phyloP scores from a whole-genome alignment of 2,329 filamentous ascomycete species.

The Neonectria coccinea region DNA sequence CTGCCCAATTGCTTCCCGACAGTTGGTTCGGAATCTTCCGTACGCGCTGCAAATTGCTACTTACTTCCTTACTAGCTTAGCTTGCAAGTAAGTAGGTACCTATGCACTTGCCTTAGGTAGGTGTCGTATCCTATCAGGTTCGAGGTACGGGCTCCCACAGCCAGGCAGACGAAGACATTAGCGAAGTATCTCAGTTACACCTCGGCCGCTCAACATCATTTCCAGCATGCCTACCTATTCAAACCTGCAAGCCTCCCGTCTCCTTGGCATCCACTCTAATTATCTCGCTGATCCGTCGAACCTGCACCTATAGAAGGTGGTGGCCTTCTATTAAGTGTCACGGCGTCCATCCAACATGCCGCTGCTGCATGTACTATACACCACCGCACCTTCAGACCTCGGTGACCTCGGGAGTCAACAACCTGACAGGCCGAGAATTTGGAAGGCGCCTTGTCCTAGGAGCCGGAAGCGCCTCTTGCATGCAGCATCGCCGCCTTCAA shows the following conservation, averaged over 20 bases:
- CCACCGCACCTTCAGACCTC: neutral
- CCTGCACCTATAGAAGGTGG: neutral
- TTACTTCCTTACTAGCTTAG: too few species aligned
- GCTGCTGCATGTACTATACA: too few species aligned
- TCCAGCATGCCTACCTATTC: neutral
- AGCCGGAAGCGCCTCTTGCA: conserved; percentile 8
- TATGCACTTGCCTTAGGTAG: too few species aligned
- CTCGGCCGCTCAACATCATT: conserved; percentile 2
- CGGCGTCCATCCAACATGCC: too few species aligned
- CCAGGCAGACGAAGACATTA: conserved; percentile 1
- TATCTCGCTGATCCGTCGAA: neutral
- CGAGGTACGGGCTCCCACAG: neutral
- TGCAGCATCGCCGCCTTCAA: conserved; percentile 14
- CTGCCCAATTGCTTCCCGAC: neutral
- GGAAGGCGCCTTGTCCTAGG: conserved; percentile 17
- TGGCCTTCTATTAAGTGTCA: neutral
- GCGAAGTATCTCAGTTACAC: conserved; percentile 5
- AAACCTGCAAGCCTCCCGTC: neutral
- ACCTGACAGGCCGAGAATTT: conserved; percentile 1
- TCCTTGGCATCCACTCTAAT: neutral
- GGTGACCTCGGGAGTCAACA: neutral
- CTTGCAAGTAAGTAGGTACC: too few species aligned
- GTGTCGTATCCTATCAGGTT: neutral
- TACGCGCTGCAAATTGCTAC: neutral
- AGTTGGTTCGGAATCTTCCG: neutral